These are phyloP conservation scores for Zymoseptoria ardabiliae DNA, from an alignment of 2,329 filamentous ascomycete genomes.

Conservation along the genomic window DNA sequence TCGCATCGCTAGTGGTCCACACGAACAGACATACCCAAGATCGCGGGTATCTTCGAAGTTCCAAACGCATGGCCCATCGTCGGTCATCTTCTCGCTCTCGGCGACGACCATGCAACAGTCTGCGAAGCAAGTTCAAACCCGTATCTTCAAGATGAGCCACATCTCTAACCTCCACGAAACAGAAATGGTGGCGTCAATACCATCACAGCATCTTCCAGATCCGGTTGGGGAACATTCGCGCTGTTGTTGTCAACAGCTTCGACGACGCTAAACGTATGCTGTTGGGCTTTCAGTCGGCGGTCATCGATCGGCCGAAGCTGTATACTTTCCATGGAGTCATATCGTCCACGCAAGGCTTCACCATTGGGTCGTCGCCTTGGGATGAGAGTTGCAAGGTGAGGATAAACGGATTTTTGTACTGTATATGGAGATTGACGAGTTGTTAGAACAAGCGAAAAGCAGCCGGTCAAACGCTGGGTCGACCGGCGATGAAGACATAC, in stretches of 20 bases:
- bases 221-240: conserved; percentile 45
- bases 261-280: conserved; percentile 47
- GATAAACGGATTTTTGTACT: not conserved
- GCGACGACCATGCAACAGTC: conserved; percentile 47
- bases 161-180: not conserved
- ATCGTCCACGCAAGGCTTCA: conserved; percentile 47
- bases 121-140: conserved; percentile 33
- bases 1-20: not conserved
- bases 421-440: not conserved
- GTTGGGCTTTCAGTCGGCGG: conserved; percentile 42
- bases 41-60: conserved; percentile 44
- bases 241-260: conserved; percentile 48
- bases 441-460: conserved; percentile 45
- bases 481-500: conserved; percentile 42
- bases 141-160: not conserved
- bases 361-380: conserved; percentile 49
- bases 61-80: conserved; percentile 45
- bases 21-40: conserved; percentile 44
- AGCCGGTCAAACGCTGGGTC: conserved; percentile 41
- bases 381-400: conserved; percentile 42
- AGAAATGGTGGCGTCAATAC: conserved; percentile 43
- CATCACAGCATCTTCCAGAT: conserved; percentile 46
- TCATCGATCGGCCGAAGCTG: conserved; percentile 38
- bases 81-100: conserved; percentile 45
- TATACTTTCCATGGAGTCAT: conserved; percentile 51